Conservation (phyloP, 345 rosid genomes). For the Hypericum perforatum region DNA sequence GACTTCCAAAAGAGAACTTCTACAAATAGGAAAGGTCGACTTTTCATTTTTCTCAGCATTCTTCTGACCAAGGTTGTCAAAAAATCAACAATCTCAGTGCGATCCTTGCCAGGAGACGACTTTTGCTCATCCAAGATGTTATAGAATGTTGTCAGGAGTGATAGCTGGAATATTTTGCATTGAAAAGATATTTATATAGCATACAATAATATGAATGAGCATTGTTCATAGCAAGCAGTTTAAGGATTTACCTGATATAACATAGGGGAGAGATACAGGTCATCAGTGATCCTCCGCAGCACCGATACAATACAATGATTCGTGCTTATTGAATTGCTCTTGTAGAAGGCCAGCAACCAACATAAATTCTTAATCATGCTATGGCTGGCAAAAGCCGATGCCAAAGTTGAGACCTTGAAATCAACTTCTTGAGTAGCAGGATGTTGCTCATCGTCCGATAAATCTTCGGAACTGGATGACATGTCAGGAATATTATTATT, state of each 20-base stretch:
- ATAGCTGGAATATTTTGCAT: conserved; percentile 47
- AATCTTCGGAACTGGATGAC: conserved; percentile 43
- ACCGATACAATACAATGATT: conserved; percentile 57
- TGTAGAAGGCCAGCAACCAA: conserved; percentile 85
- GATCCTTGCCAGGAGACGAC: conserved; percentile 50
- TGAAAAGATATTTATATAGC: neutral
- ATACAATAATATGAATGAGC: too few relatives aligned
- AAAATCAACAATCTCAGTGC: conserved; percentile 48
- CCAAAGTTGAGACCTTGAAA: conserved; percentile 60
- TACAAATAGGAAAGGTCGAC: conserved; percentile 83
- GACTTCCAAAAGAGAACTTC: conserved; percentile 88
- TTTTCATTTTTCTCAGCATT: conserved; percentile 79
- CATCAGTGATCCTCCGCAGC: conserved; percentile 68
- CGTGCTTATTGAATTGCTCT: conserved; percentile 52
- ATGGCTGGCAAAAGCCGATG: conserved; percentile 71
- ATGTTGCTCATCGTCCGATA: conserved; percentile 59
- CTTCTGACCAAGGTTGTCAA: conserved; percentile 50
- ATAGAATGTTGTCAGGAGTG: conserved; percentile 59
- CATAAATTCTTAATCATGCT: conserved; percentile 74
- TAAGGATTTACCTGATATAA: conserved; percentile 65
- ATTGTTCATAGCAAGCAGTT: too few relatives aligned
- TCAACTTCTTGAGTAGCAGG: conserved; percentile 70
- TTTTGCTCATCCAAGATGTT: conserved; percentile 74
- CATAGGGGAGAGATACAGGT: conserved; percentile 85
- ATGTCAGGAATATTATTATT: conserved; percentile 29